Conservation (phyloP, 1,284 basidiomycete species). For the Serendipita sp. region DNA sequence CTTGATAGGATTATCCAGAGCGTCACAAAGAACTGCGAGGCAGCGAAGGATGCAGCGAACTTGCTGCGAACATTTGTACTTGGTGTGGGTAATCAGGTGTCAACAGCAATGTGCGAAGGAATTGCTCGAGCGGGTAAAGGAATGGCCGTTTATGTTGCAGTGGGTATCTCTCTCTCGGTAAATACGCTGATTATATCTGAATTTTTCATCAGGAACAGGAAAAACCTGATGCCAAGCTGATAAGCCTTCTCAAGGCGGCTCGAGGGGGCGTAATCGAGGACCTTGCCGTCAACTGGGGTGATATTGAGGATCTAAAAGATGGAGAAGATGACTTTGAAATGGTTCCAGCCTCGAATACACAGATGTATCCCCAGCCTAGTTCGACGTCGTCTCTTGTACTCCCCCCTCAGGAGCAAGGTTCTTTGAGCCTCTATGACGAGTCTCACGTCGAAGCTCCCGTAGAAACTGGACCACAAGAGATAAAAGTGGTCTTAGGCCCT, state of each 20-base stretch:
- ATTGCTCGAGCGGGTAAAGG: constrained; percentile 11
- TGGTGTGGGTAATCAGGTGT: constrained; percentile 7
- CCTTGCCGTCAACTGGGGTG: constrained; percentile 10
- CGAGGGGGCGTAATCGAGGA: constrained; percentile 10
- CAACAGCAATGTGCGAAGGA: constrained; percentile 10
- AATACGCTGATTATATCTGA: background rate
- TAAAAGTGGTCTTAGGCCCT: background rate
- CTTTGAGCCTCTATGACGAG: constrained; percentile 4
- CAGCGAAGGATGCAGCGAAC: background rate
- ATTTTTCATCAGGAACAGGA: background rate
- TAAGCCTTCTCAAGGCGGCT: constrained; percentile 9
- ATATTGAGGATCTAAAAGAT: background rate
- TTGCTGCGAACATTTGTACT: constrained; percentile 10
- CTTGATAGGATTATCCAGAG: background rate
- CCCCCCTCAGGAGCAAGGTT: background rate
- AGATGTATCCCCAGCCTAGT: background rate
- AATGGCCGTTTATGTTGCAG: constrained; percentile 9
- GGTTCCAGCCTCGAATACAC: background rate
- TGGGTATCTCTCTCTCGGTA: background rate
- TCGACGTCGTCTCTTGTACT: background rate
- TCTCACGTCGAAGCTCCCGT: background rate
- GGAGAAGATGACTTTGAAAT: constrained; percentile 10
- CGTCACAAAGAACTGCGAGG: background rate
- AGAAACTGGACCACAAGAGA: constrained; percentile 6
- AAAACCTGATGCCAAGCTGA: constrained; percentile 11